Percentiles rank a stretch among this genome's conserved stretches.
These are phyloP conservation scores for Alopecurus myosuroides DNA, from an alignment of 176 grass and related monocot species.

Conservation along the genomic window DNA sequence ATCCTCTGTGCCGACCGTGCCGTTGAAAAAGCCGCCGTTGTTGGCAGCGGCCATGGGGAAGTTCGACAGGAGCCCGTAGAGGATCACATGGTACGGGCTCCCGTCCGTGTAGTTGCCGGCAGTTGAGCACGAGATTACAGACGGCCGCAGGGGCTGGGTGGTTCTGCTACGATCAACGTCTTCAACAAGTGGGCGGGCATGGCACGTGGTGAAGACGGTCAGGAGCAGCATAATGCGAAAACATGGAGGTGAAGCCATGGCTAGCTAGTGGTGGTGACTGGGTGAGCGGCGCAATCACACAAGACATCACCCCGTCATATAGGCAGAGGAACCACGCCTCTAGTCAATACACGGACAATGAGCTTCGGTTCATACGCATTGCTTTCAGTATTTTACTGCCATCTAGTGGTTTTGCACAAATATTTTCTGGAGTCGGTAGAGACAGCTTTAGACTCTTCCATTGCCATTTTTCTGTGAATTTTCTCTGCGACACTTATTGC, in stretches of 20 bases:
- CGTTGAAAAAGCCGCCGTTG: background rate
- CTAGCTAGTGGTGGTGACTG: too few relatives aligned
- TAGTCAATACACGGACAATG: too few relatives aligned
- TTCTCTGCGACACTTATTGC: background rate
- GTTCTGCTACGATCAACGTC: background rate
- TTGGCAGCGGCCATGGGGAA: background rate
- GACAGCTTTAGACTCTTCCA: background rate
- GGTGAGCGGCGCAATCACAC: too few relatives aligned
- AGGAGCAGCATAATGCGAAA: background rate
- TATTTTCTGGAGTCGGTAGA: background rate
- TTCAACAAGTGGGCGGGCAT: too few relatives aligned
- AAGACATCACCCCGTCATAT: too few relatives aligned
- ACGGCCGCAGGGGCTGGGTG: background rate
- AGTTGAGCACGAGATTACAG: background rate
- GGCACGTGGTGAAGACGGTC: background rate
- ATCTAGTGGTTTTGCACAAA: too few relatives aligned
- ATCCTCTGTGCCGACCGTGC: background rate
- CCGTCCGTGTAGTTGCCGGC: constrained; percentile 6
- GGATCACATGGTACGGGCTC: constrained; percentile 27
- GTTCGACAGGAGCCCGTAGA: background rate
- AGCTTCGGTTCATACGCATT: too few relatives aligned
- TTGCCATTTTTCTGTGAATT: too few relatives aligned
- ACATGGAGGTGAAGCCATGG: background rate
- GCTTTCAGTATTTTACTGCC: background rate
- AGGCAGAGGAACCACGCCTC: too few relatives aligned